phyloP scores from a whole-genome alignment of 2,329 filamentous ascomycete species.

The Elsinoe necatrix region DNA sequence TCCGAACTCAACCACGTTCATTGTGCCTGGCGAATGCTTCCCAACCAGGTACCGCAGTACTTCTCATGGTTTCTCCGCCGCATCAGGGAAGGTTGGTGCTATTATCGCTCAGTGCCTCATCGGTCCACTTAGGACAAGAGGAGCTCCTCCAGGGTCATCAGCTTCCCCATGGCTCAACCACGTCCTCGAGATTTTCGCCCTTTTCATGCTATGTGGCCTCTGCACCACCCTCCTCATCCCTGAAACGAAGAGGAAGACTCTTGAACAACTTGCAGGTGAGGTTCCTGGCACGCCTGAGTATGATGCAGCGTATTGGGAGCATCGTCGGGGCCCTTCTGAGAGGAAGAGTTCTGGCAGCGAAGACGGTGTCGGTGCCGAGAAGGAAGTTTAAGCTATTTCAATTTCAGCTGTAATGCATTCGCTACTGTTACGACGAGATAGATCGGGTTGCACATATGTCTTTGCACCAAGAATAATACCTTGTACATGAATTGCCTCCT shows the following conservation, averaged over 20 bases:
- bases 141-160: constrained; percentile 42
- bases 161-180: constrained; percentile 60
- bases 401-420: not conserved
- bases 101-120: constrained; percentile 44
- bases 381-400: not conserved
- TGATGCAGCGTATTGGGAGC: constrained; percentile 27
- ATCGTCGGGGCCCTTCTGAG: not conserved
- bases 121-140: constrained; percentile 45
- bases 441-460: too few relatives aligned
- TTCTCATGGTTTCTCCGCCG: constrained; percentile 43
- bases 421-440: not conserved
- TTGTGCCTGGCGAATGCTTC: constrained; percentile 45
- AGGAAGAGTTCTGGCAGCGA: constrained; percentile 9
- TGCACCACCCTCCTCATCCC: constrained; percentile 64
- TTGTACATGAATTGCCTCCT: too few relatives aligned
- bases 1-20: constrained; percentile 45
- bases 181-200: constrained; percentile 67
- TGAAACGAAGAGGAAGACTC: constrained; percentile 64
- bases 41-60: constrained; percentile 42
- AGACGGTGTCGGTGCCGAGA: not conserved
- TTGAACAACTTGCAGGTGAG: constrained; percentile 65
- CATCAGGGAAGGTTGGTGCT: constrained; percentile 41
- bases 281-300: constrained; percentile 48
- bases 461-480: too few relatives aligned
- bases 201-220: constrained; percentile 70